Evolutionary conservation across 1,139 yeast genomes (phyloP), one percentile per base, ranked within the genome.

Genomic region (Pichia sp.): DNA sequence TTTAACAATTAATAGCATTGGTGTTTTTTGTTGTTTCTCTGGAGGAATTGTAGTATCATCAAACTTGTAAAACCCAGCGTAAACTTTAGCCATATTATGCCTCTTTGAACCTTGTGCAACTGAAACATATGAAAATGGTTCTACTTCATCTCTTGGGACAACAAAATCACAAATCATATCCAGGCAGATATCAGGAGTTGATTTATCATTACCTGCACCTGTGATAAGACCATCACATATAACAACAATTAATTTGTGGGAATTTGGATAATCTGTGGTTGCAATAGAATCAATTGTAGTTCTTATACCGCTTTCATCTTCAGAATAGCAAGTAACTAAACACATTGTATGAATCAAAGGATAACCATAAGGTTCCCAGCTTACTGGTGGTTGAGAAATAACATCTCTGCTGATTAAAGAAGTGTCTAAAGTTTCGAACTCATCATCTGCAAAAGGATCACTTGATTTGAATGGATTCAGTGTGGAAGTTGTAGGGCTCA

Each of bases 61-160:
- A 56, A 86, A 89, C 50, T 79, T 79, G 66, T 89, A 89, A 59
- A 84, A 91, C 0, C 97, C 97, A 12, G 94, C 79, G 55, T 81
- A 82, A 11, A 89, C 86, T 61, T 88, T 88, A n/a, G 97, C 96
- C 95, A 86, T 86, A 59, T 91, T 91, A 58, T 89, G 97, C 60
- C 97, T 81, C 63, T 85, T 88, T 8, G 84, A 58, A 49, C 97
- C 97, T 56, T 81, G 83, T 2, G 95, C 95, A 40, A 91, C 96
- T 8, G 97, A 94, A 37, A 91, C 95, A 59, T 91, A 89, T 1
- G 96, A 86, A 54, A 77, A 71, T 1, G 95, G 74, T 55, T 74
- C 64, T 14, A 86, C 96, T 22, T 82, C 78, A 24, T 85, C 94
- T 11, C 71, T 72, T 0, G 86, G 83, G 26, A 71, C 67, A 10